Evolutionary conservation across 257 asterid species (phyloP).

Genomic region (Solanum chmielewskii): DNA sequence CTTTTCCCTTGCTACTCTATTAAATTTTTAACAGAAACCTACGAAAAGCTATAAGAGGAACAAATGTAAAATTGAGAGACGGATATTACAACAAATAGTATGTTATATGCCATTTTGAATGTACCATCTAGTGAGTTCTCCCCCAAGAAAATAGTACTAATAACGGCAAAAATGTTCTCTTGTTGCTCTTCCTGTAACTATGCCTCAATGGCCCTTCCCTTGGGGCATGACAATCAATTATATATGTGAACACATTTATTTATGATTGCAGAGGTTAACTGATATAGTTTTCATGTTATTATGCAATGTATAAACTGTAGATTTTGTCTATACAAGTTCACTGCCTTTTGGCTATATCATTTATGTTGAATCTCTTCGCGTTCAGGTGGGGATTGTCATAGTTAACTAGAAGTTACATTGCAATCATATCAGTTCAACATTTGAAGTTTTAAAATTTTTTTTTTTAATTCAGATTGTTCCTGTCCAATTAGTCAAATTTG

Average conservation of each 20-base stretch:
- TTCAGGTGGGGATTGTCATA: constrained; percentile 13
- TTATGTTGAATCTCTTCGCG: background rate
- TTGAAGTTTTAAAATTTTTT: no score
- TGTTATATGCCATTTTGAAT: background rate
- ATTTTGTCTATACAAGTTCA: background rate
- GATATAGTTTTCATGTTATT: background rate
- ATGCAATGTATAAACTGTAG: background rate
- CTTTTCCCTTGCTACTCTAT: background rate
- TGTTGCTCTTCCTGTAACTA: background rate
- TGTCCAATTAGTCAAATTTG: no score
- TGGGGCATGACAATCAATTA: background rate
- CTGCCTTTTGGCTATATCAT: background rate
- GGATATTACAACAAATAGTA: background rate
- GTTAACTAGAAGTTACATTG: no score
- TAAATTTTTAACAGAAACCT: background rate
- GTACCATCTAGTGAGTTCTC: background rate
- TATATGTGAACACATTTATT: background rate
- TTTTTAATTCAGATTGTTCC: no score
- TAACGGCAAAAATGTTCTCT: background rate
- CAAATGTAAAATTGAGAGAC: background rate
- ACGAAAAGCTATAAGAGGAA: background rate
- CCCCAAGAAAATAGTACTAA: background rate
- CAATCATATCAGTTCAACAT: no score
- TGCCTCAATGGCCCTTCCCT: background rate
- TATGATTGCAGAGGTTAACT: background rate